phyloP scores from a whole-genome alignment of 2,329 filamentous ascomycete species.

The Lasiodiplodia citricola region DNA sequence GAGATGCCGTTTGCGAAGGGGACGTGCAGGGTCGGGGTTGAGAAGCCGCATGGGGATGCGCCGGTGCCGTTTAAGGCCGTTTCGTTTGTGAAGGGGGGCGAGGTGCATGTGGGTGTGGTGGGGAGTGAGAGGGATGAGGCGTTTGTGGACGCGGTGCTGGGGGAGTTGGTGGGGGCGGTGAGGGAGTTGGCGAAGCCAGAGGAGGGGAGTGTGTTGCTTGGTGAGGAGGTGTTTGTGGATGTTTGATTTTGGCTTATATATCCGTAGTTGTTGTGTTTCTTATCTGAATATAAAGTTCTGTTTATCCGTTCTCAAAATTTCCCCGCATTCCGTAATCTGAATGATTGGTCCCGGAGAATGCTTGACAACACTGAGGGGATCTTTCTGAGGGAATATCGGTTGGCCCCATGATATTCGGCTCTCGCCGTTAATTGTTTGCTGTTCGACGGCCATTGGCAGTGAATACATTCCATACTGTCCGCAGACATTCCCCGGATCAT shows the following conservation, averaged over 20 bases:
- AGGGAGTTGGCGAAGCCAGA: neutral
- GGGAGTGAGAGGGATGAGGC: neutral
- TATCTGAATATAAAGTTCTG: too few relatives aligned
- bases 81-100: neutral
- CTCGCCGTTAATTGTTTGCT: too few relatives aligned
- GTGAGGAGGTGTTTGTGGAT: neutral
- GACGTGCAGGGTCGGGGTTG: constrained; percentile 56
- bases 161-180: neutral
- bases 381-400: too few relatives aligned
- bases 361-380: too few relatives aligned
- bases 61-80: constrained; percentile 24
- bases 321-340: too few relatives aligned
- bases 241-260: neutral
- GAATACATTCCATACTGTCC: too few relatives aligned
- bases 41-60: constrained; percentile 56
- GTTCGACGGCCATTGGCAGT: too few relatives aligned
- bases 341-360: too few relatives aligned
- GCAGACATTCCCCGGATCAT: too few relatives aligned
- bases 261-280: too few relatives aligned
- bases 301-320: too few relatives aligned
- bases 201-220: neutral
- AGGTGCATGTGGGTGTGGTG: neutral
- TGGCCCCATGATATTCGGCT: too few relatives aligned
- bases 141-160: neutral
- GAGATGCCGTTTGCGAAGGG: constrained; percentile 50